phyloP scores from a whole-genome alignment of 176 grass and related monocot species.

The Aechmea fasciata region DNA sequence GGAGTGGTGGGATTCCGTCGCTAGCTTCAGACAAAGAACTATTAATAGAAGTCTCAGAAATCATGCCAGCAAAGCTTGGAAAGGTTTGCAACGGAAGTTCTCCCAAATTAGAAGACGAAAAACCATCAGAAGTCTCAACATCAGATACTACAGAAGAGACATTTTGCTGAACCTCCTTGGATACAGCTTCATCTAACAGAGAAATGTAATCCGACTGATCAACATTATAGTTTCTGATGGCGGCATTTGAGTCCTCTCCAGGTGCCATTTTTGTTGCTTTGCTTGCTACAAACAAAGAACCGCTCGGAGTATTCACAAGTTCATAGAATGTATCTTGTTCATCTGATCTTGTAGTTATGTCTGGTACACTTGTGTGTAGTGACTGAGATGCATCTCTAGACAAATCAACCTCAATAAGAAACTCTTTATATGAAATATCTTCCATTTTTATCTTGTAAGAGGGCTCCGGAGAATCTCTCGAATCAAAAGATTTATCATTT shows the following conservation, averaged over 20 bases:
- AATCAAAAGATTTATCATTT: not conserved
- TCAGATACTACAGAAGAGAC: not conserved
- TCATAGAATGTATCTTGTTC: conserved; percentile 2
- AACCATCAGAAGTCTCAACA: conserved; percentile 18
- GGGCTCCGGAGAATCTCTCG: not conserved
- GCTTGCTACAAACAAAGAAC: not conserved
- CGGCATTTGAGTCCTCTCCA: not conserved
- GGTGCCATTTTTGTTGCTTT: not conserved
- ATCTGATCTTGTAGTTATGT: conserved; percentile 12
- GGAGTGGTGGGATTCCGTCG: conserved; percentile 33
- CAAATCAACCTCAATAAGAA: conserved; percentile 7
- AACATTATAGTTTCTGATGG: conserved; percentile 10
- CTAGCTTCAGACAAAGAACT: conserved; percentile 24
- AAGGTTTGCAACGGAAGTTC: conserved; percentile 13
- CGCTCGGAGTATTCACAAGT: not conserved
- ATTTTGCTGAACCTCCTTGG: not conserved
- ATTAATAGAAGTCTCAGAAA: conserved; percentile 23
- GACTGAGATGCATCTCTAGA: conserved; percentile 5
- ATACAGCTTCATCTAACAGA: conserved; percentile 9
- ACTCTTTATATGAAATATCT: conserved; percentile 14
- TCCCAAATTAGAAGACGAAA: conserved; percentile 14
- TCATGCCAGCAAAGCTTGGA: conserved; percentile 36
- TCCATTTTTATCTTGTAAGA: not conserved
- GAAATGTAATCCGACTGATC: not conserved
- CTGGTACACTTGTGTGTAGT: conserved; percentile 9